Conservation (phyloP, 2,329 filamentous ascomycete species). For the Botrytis hyacinthi region DNA sequence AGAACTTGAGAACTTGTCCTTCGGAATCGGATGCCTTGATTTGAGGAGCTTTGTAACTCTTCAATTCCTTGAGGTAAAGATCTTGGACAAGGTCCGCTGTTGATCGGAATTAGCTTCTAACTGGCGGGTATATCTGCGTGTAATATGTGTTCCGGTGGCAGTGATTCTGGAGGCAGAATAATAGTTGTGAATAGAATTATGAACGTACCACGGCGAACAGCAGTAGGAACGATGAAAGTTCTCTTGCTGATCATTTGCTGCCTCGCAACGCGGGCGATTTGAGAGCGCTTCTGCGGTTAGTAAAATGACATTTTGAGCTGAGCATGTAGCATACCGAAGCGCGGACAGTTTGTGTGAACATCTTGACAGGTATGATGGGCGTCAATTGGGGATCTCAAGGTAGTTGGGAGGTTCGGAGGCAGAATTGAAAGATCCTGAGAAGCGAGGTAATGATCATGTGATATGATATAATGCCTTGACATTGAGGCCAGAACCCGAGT, state of each 20-base stretch:
- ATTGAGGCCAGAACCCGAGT: background rate
- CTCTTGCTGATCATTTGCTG: conserved; percentile 37
- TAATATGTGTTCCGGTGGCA: background rate
- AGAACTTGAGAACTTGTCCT: conserved; percentile 88
- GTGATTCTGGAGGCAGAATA: background rate
- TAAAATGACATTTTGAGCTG: conserved; percentile 25
- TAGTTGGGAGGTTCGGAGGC: conserved; percentile 20
- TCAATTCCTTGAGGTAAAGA: conserved; percentile 94
- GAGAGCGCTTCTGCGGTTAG: conserved; percentile 39
- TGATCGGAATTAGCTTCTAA: conserved; percentile 27
- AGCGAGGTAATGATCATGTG: conserved; percentile 22
- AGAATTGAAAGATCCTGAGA: conserved; percentile 25
- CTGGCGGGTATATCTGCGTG: background rate
- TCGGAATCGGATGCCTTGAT: conserved; percentile 85
- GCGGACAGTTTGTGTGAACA: conserved; percentile 40
- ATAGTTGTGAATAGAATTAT: conserved; percentile 8
- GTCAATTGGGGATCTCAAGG: conserved; percentile 23
- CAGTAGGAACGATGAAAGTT: conserved; percentile 40
- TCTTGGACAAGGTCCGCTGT: conserved; percentile 96
- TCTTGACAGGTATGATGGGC: conserved; percentile 27
- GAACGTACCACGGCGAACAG: conserved; percentile 39
- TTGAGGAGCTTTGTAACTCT: conserved; percentile 84
- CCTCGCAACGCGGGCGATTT: conserved; percentile 38
- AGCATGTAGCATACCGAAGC: conserved; percentile 37
- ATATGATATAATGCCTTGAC: background rate